These are phyloP conservation scores for Pleurotus ostreatus DNA, from an alignment of 768 basidiomycete genomes.

Conservation along the genomic window DNA sequence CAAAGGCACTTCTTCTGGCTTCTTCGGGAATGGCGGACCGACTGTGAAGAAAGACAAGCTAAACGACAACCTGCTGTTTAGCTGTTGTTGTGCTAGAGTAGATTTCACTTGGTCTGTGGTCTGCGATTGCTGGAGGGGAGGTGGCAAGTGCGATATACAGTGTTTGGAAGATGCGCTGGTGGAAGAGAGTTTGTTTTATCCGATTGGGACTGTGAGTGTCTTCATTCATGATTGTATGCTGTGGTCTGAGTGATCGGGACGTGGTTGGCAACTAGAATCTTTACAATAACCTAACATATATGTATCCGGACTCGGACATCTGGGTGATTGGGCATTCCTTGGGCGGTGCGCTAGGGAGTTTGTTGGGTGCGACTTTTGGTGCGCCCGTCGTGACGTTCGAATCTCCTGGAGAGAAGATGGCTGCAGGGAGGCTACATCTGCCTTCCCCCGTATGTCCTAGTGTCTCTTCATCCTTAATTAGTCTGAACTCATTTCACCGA, in stretches of 20 bases:
- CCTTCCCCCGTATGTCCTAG: slow-evolving; percentile 49
- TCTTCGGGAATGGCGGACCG: slow-evolving; percentile 72
- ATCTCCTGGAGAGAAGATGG: slow-evolving; percentile 82
- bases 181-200: slow-evolving; percentile 84
- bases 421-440: slow-evolving; percentile 77
- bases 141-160: slow-evolving; percentile 75
- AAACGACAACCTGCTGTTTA: slow-evolving; percentile 91
- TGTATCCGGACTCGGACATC: slow-evolving; percentile 88
- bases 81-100: slow-evolving; percentile 90
- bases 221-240: neutral
- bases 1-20: slow-evolving; percentile 87
- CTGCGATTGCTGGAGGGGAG: slow-evolving; percentile 81
- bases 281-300: slow-evolving; percentile 89
- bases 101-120: slow-evolving; percentile 95
- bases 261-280: slow-evolving; percentile 53
- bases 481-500: no score
- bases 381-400: slow-evolving; percentile 85
- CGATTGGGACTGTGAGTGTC: slow-evolving; percentile 74
- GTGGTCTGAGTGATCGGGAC: slow-evolving; percentile 5
- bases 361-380: slow-evolving; percentile 88
- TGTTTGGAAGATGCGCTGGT: slow-evolving; percentile 76
- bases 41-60: slow-evolving; percentile 90
- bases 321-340: slow-evolving; percentile 83
- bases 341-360: slow-evolving; percentile 70
- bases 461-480: no score